Evolutionary conservation across 2,329 filamentous ascomycete genomes (phyloP).

Genomic region (Orbilia quercus): DNA sequence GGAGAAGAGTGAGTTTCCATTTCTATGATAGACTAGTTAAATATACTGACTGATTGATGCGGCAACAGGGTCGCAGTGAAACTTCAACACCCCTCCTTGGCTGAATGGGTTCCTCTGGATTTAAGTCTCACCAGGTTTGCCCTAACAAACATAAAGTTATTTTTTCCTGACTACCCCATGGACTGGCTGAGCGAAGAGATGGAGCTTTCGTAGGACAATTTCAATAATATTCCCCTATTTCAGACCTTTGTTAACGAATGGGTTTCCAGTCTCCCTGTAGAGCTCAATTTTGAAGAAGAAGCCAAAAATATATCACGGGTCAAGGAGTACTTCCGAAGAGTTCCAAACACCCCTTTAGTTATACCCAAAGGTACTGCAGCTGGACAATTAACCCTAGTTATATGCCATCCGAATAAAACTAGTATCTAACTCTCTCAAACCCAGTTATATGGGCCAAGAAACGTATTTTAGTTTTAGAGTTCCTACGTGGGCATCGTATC

Average conservation of each 20-base stretch:
- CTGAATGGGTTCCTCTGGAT: constrained; percentile 90
- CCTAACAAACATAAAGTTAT: constrained; percentile 87
- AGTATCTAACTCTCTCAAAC: constrained; percentile 53
- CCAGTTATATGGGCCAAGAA: constrained; percentile 85
- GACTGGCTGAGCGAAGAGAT: constrained; percentile 96
- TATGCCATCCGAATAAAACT: background rate
- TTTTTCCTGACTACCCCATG: constrained; percentile 97
- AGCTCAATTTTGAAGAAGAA: constrained; percentile 88
- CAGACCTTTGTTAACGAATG: background rate
- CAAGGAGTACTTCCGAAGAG: constrained; percentile 80
- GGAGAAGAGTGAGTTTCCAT: constrained; percentile 70
- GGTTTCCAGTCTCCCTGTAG: constrained; percentile 74
- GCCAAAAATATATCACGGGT: constrained; percentile 84
- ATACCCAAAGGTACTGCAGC: constrained; percentile 74
- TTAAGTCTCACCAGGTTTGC: constrained; percentile 86
- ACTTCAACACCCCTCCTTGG: constrained; percentile 89
- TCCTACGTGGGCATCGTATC: constrained; percentile 83
- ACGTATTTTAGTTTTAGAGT: constrained; percentile 94
- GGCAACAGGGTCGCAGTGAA: constrained; percentile 82
- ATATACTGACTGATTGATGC: background rate
- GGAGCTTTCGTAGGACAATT: constrained; percentile 72
- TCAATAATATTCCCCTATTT: background rate
- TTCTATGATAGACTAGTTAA: background rate
- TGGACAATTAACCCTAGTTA: too few species aligned
- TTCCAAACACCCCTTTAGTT: constrained; percentile 81